Conservation (phyloP, 148 eudicot species). For the Fallopia convolvulus region DNA sequence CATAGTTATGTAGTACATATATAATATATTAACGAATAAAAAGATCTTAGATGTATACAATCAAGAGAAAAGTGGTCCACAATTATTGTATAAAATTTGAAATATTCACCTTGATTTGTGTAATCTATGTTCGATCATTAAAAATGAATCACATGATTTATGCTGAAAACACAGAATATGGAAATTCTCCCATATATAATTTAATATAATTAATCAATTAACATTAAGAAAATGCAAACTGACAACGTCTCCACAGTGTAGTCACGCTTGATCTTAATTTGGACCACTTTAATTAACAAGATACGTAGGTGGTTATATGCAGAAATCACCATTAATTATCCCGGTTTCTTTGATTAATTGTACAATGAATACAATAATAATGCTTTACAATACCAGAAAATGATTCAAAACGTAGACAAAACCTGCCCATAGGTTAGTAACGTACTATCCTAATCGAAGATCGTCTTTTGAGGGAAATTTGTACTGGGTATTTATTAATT, state of each 20-base stretch:
- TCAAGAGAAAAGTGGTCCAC: slow-evolving; percentile 3
- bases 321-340: neutral
- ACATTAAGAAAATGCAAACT: neutral
- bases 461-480: neutral
- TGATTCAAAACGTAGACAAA: no score
- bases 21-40: neutral
- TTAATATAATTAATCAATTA: neutral
- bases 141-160: neutral
- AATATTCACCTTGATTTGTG: neutral
- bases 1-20: neutral
- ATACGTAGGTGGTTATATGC: neutral
- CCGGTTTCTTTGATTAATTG: neutral
- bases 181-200: neutral
- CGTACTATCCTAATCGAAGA: neutral
- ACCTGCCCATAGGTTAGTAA: no score
- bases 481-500: neutral
- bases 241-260: neutral
- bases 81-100: neutral
- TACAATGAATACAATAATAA: no score
- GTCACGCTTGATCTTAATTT: neutral
- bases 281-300: neutral
- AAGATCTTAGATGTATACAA: neutral
- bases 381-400: no score
- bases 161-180: neutral
- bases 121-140: neutral